phyloP scores from a whole-genome alignment of 2,329 filamentous ascomycete species.

The Metarhizium guizhouense region DNA sequence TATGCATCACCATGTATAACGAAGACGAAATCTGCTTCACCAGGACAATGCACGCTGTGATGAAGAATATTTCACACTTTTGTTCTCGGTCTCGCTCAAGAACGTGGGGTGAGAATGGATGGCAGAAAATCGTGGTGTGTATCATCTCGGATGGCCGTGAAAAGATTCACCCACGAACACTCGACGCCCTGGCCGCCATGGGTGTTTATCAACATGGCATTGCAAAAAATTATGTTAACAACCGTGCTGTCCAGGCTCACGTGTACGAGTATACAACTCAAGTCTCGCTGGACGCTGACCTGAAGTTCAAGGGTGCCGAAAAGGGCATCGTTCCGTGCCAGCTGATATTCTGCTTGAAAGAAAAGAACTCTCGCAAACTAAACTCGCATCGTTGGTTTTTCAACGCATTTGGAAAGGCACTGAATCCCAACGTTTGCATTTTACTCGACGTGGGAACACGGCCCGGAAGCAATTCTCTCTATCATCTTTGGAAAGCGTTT shows the following conservation, averaged over 20 bases:
- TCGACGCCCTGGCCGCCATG: constrained; percentile 92
- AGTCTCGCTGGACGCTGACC: constrained; percentile 86
- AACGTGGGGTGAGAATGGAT: constrained; percentile 93
- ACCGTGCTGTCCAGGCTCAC: constrained; percentile 88
- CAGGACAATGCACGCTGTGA: constrained; percentile 95
- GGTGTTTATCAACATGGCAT: constrained; percentile 98
- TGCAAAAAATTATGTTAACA: constrained; percentile 96
- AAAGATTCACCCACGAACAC: constrained; percentile 80
- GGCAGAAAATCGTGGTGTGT: constrained; percentile 98
- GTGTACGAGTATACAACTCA: constrained; percentile 99
- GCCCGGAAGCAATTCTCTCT: constrained; percentile 81
- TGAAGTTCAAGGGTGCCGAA: constrained; percentile 98
- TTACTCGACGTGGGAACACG: constrained; percentile 93
- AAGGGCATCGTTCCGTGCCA: constrained; percentile 98
- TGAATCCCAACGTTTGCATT: constrained; percentile 96
- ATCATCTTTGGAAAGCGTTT: constrained; percentile 98
- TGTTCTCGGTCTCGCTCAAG: constrained; percentile 85
- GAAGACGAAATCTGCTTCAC: constrained; percentile 96
- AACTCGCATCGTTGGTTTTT: constrained; percentile 99
- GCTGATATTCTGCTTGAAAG: constrained; percentile 97
- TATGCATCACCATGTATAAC: constrained; percentile 98
- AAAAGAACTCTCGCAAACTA: constrained; percentile 94
- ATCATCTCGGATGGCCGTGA: constrained; percentile 90
- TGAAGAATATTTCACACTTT: constrained; percentile 97
- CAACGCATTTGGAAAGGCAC: constrained; percentile 86